phyloP scores from a whole-genome alignment of 2,329 filamentous ascomycete species.

The Aspergillus felis region DNA sequence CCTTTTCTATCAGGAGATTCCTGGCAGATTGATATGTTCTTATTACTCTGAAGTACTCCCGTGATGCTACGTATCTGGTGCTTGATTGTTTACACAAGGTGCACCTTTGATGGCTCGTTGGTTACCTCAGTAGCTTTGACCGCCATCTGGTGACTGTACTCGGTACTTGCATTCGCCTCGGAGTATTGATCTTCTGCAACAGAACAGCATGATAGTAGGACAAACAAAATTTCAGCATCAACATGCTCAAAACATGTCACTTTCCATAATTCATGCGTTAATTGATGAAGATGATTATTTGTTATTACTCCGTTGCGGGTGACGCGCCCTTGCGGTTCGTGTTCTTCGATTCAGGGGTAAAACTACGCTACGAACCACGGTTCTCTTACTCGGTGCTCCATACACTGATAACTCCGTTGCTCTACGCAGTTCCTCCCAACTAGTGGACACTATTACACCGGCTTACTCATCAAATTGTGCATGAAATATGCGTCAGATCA shows the following conservation, averaged over 20 bases:
- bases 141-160: neutral
- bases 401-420: no score
- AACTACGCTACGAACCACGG: constrained; percentile 20
- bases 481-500: no score
- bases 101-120: neutral
- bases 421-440: neutral
- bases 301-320: no score
- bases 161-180: no score
- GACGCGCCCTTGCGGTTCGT: constrained; percentile 13
- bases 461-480: no score
- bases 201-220: no score
- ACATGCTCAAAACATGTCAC: no score
- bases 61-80: neutral
- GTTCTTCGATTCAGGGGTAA: constrained; percentile 22
- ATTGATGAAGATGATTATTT: no score
- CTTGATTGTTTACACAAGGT: constrained; percentile 9
- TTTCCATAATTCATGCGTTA: no score
- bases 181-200: no score
- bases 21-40: neutral
- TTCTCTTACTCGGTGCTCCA: constrained; percentile 1
- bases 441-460: neutral
- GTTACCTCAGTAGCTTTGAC: constrained; percentile 7
- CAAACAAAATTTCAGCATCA: no score
- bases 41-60: neutral
- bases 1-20: no score